These are phyloP conservation scores for Mycena vulgaris DNA, from an alignment of 768 basidiomycete genomes.

Conservation along the genomic window DNA sequence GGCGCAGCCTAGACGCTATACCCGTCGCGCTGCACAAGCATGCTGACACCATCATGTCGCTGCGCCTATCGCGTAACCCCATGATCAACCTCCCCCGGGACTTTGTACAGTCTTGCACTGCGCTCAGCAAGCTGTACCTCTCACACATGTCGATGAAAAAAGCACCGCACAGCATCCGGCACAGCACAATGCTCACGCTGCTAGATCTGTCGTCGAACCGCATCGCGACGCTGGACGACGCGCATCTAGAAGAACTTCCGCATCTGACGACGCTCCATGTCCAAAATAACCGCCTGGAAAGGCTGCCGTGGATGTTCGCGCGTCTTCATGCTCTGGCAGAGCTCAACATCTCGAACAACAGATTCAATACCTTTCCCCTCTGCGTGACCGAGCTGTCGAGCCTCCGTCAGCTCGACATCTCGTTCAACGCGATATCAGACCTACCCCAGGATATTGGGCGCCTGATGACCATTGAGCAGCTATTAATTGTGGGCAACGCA, in stretches of 20 bases:
- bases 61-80: constrained; percentile 94
- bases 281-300: constrained; percentile 94
- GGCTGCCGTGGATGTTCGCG: constrained; percentile 89
- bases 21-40: constrained; percentile 90
- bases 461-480: constrained; percentile 75
- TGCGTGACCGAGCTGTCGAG: constrained; percentile 81
- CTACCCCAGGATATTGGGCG: constrained; percentile 87
- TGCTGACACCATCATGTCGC: constrained; percentile 85
- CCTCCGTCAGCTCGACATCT: constrained; percentile 92
- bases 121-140: constrained; percentile 87
- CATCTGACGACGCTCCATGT: constrained; percentile 78
- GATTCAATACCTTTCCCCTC: constrained; percentile 81
- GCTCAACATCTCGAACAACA: constrained; percentile 97
- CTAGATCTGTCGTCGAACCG: constrained; percentile 95
- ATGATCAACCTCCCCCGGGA: constrained; percentile 97
- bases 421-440: constrained; percentile 91
- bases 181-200: constrained; percentile 79
- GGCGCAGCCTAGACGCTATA: constrained; percentile 86
- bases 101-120: constrained; percentile 91
- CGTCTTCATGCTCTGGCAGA: constrained; percentile 78
- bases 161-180: constrained; percentile 87
- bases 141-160: constrained; percentile 96
- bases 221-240: constrained; percentile 90
- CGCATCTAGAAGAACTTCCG: constrained; percentile 83
- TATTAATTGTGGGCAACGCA: constrained; percentile 91